Base-by-base conservation (phyloP, 1,284 basidiomycete species). In the Cystobasidium sp. region DNA sequence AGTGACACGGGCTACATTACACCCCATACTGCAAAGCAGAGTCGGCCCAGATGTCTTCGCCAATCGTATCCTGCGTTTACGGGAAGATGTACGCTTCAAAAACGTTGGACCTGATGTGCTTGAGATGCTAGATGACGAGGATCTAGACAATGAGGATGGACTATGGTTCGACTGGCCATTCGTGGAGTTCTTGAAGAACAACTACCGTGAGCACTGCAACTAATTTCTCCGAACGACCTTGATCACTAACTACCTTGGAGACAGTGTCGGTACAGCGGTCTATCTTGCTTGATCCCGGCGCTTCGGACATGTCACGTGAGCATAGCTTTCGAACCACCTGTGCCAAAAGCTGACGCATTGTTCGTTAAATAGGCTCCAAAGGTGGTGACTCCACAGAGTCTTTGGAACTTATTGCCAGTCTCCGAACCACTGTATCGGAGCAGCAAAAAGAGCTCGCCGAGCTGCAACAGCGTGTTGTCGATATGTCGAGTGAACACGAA, bases 151-250 rank as follows among this genome's bases (percentile, higher is more conserved):
- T 65, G 91, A 92, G 78, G 88, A 88, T n/a, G 95, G 95, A 81
- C 85, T 97, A 44, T 99, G 95, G 96, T 93, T 99, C 81, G 94
- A 98, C 81, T 98, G 94, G 93, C 88, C 90, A 1, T 99, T 98
- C 83, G 90, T 97, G n/a, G 96, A 99, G 82, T 99, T 98, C 81
- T 95, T 94, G 91, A 97, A 98, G 84, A 93, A 93, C 68, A 94
- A 96, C 81, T 96, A 94, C 79, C 92, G 94, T 95, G 78, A 81
- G 92, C 85, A 1, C 1, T 1, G 12, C 59, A 18, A 18, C 12
- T 49, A 5, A 56, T 51, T 22, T 4, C n/a, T 31, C 7, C 8
- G 3, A 0, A 7, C n/a, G 55, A 61, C 46, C 41, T 49, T 72
- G 22, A 68, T 44, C 44, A 37, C 63, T 41, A 43, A 43, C 47